Evolutionary conservation across 2,329 filamentous ascomycete species (phyloP), one percentile per base, ranked within the genome.

Genomic region (Fusarium sp.): DNA sequence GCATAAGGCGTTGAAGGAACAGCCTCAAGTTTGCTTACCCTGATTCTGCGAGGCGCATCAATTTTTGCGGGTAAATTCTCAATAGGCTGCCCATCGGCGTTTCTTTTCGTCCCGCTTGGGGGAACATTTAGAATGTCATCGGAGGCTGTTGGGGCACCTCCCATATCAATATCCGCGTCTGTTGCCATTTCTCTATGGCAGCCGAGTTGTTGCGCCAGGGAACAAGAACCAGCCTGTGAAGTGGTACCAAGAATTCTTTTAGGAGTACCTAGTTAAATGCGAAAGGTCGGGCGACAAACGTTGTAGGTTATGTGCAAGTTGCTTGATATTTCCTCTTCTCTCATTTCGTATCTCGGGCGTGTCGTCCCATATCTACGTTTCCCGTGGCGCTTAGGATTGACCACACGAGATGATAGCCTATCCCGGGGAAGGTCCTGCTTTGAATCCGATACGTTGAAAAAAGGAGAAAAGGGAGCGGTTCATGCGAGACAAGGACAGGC

Each of bases 91-190:
- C 79, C 80, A 20, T 85, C 82, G 6, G 85, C 85, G 74, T 88
- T 89, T 48, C 87, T 81, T 80, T 89, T 89, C 63, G 79, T 83
- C 58, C 86, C 86, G 45, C 62, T 73, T 16, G 56, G 56, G 41
- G 44, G 57, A 54, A 61, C 26, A 59, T 59, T 61, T n/a, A 30
- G 65, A 53, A 67, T 55, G 22, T 56, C 44, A 30, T 55, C 42
- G 20, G 58, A 31, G 30, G 48, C 28, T 50, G 57, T 45, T 47
- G 44, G 47, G 54, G 41, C 45, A 45, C 41, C 60, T 58, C 68
- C 72, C 71, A 75, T 62, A 8, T 73, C 66, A 55, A 70, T 53
- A 41, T 77, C 75, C 24, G 75, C 77, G 67, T 86, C 84, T 53
- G 86, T 58, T 42, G 87, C 85, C 84, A 87, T 88, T 55, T 50